Evolutionary conservation across 371 early-diverging fungal species (phyloP).

Genomic region (Rhizopus microsporus): DNA sequence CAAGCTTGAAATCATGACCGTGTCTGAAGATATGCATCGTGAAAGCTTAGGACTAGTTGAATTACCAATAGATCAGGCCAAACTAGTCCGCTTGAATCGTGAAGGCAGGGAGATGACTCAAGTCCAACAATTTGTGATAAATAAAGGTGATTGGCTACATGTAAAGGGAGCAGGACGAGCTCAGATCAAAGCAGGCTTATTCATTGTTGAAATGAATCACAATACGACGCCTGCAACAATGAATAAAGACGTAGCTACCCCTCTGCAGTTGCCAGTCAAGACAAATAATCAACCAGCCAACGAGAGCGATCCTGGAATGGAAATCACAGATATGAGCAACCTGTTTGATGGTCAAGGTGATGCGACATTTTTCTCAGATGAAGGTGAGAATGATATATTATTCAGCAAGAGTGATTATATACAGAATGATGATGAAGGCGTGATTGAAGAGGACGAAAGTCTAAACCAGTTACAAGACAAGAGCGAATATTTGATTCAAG

Average conservation of each 20-base stretch:
- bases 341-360: slow-evolving; percentile 8
- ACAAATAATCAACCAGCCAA: slow-evolving; percentile 2
- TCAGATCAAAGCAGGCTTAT: slow-evolving; percentile 34
- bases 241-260: slow-evolving; percentile 26
- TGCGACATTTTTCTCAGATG: slow-evolving; percentile 7
- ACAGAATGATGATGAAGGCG: slow-evolving; percentile 8
- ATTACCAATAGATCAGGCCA: slow-evolving; percentile 33
- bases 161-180: slow-evolving; percentile 16
- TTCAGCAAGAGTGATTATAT: slow-evolving; percentile 1
- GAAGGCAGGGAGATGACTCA: slow-evolving; percentile 28
- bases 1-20: slow-evolving; percentile 28
- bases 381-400: neutral
- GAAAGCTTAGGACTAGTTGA: slow-evolving; percentile 23
- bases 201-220: slow-evolving; percentile 34
- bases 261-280: slow-evolving; percentile 21
- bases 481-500: neutral
- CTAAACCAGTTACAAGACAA: neutral
- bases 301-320: slow-evolving; percentile 21
- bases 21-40: slow-evolving; percentile 16
- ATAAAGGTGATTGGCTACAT: slow-evolving; percentile 41
- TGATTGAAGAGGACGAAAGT: slow-evolving; percentile 5
- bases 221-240: slow-evolving; percentile 8
- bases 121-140: slow-evolving; percentile 39
- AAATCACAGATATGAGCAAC: slow-evolving; percentile 27
- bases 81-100: slow-evolving; percentile 29